A percentile compares a stretch with the other conserved stretches of the same genome.
phyloP scores from a whole-genome alignment of 306 rosid genomes.

The Lupinus albus region DNA sequence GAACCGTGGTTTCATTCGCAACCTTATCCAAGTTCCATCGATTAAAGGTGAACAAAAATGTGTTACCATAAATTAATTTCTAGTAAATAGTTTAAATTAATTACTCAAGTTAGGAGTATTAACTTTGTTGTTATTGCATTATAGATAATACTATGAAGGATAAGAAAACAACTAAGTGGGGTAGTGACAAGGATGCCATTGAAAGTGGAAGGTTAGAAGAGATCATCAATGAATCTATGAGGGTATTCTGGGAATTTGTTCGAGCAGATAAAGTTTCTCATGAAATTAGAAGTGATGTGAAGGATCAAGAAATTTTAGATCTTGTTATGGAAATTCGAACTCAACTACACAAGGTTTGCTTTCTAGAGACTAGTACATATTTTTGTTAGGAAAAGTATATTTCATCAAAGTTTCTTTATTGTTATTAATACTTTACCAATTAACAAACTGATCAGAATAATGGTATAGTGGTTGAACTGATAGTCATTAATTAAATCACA shows the following conservation, averaged over 20 bases:
- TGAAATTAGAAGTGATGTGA: slow-evolving; percentile 36
- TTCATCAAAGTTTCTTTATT: no score
- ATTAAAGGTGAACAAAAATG: slow-evolving; percentile 54
- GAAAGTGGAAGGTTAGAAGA: slow-evolving; percentile 40
- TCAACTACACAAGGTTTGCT: slow-evolving; percentile 62
- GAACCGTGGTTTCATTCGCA: slow-evolving; percentile 56
- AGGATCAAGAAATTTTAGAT: slow-evolving; percentile 45
- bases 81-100: neutral
- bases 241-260: slow-evolving; percentile 56
- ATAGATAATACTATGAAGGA: slow-evolving; percentile 58
- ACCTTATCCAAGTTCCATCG: slow-evolving; percentile 69
- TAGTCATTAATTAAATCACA: no score
- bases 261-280: slow-evolving; percentile 52
- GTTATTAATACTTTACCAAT: no score
- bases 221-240: slow-evolving; percentile 60
- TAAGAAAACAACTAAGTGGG: slow-evolving; percentile 40
- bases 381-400: no score
- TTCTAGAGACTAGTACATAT: neutral
- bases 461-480: no score
- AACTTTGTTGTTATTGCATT: slow-evolving; percentile 14
- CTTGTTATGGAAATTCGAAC: slow-evolving; percentile 44
- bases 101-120: neutral
- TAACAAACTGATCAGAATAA: no score
- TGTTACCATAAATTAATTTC: neutral
- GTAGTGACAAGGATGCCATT: slow-evolving; percentile 44